Percentiles rank a stretch among this genome's conserved stretches.
These are phyloP conservation scores for Fraxinus velutina DNA, from an alignment of 305 asterid species.

Conservation along the genomic window DNA sequence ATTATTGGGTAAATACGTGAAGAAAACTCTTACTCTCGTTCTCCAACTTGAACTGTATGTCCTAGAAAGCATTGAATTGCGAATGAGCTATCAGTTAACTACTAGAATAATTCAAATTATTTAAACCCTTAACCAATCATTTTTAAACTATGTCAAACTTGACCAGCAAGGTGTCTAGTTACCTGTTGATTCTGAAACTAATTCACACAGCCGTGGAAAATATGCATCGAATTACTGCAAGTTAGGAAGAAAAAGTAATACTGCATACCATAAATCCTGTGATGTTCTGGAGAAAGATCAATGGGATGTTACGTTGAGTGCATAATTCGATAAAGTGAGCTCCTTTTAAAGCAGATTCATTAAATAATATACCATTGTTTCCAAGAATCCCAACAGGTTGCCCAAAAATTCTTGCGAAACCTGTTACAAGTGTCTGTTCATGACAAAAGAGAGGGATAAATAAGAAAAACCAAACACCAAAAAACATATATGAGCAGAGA, in stretches of 20 bases:
- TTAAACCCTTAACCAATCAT: neutral
- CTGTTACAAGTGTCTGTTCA: conserved; percentile 84
- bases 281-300: conserved; percentile 91
- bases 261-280: conserved; percentile 43
- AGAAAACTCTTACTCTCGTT: neutral
- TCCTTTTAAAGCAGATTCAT: conserved; percentile 92
- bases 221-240: neutral
- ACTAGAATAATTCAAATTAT: neutral
- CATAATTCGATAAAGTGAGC: conserved; percentile 91
- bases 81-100: neutral
- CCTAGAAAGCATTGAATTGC: conserved; percentile 5
- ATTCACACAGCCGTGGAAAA: neutral
- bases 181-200: conserved; percentile 12
- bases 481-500: neutral
- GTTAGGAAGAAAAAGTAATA: neutral
- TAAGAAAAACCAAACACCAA: conserved; percentile 9
- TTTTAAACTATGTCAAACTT: neutral
- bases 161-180: neutral
- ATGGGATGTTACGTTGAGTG: conserved; percentile 78
- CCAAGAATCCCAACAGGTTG: conserved; percentile 93
- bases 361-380: conserved; percentile 83
- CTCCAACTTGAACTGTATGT: neutral
- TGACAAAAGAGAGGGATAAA: conserved; percentile 18
- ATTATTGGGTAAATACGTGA: neutral
- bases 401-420: conserved; percentile 81